Evolutionary conservation across 441 rosid species (phyloP).

Genomic region (Flueggea neowawraea): DNA sequence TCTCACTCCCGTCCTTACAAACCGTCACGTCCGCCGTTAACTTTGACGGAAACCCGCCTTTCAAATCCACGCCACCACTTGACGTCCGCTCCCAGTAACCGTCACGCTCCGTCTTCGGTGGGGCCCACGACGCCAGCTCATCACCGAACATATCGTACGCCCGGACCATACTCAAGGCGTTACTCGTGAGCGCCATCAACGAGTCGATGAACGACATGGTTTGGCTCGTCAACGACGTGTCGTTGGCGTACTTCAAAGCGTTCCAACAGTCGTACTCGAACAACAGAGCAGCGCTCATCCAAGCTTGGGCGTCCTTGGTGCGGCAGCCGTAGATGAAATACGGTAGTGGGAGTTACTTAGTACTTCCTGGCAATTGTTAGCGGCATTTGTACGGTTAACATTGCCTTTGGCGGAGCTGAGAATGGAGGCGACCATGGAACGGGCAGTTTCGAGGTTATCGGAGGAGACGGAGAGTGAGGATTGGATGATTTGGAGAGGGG

Average conservation of each 20-base stretch:
- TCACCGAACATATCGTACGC: constrained; percentile 57
- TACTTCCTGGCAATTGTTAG: constrained; percentile 45
- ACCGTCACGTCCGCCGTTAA: constrained; percentile 63
- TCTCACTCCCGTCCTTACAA: constrained; percentile 47
- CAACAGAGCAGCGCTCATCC: constrained; percentile 74
- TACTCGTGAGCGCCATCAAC: constrained; percentile 49
- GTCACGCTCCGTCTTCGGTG: constrained; percentile 68
- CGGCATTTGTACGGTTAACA: constrained; percentile 54
- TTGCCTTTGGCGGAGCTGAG: constrained; percentile 44
- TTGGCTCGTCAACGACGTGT: constrained; percentile 41
- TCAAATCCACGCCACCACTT: constrained; percentile 16
- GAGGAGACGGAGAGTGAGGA: constrained; percentile 61
- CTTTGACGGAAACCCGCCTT: constrained; percentile 42
- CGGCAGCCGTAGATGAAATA: constrained; percentile 30
- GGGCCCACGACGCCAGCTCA: constrained; percentile 47
- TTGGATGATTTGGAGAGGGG: constrained; percentile 52
- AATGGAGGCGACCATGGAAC: constrained; percentile 45
- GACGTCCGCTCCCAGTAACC: constrained; percentile 65
- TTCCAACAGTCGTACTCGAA: constrained; percentile 83
- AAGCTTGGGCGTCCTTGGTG: constrained; percentile 70
- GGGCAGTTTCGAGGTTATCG: constrained; percentile 49
- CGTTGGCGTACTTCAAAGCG: constrained; percentile 67
- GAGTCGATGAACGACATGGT: constrained; percentile 57
- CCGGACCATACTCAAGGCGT: constrained; percentile 68
- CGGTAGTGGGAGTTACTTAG: constrained; percentile 52